Conservation (phyloP, 345 rosid genomes). For the Salix caprea region DNA sequence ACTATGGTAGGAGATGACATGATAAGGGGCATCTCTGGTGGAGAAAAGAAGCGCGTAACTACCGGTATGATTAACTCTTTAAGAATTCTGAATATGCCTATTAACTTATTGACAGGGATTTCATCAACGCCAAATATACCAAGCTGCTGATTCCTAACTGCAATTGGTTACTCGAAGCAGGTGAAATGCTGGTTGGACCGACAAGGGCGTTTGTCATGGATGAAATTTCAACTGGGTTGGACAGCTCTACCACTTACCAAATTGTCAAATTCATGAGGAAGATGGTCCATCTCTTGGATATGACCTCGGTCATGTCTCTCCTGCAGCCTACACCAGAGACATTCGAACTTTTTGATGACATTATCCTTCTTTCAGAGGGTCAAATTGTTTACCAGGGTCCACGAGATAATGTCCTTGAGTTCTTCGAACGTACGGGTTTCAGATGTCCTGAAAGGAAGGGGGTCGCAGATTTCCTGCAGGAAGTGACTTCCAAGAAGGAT, state of each 20-base stretch:
- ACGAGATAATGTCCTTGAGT: slow-evolving; percentile 53
- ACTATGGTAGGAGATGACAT: slow-evolving; percentile 43
- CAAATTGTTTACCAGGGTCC: slow-evolving; percentile 72
- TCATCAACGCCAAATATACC: too few relatives aligned
- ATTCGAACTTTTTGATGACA: slow-evolving; percentile 68
- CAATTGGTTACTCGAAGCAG: slow-evolving; percentile 2
- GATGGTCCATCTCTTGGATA: slow-evolving; percentile 43
- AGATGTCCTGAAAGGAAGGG: slow-evolving; percentile 71
- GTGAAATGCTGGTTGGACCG: slow-evolving; percentile 46
- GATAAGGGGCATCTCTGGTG: slow-evolving; percentile 51
- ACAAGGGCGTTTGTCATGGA: slow-evolving; percentile 48
- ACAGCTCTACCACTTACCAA: slow-evolving; percentile 49
- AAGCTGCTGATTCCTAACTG: neutral
- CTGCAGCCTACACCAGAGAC: slow-evolving; percentile 54
- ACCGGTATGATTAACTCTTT: slow-evolving; percentile 18
- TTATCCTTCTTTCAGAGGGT: slow-evolving; percentile 65
- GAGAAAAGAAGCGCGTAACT: slow-evolving; percentile 46
- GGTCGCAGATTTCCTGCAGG: slow-evolving; percentile 75
- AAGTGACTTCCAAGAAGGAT: slow-evolving; percentile 72
- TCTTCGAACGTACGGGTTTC: slow-evolving; percentile 70
- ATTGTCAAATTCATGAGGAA: slow-evolving; percentile 42
- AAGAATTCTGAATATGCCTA: too few relatives aligned
- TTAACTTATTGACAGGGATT: too few relatives aligned
- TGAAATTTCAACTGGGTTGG: slow-evolving; percentile 52
- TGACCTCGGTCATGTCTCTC: slow-evolving; percentile 43